Percentiles rank a stretch among this genome's conserved stretches.
These are phyloP conservation scores for Penicillium canariense DNA, from an alignment of 495 filamentous ascomycete species.

Conservation along the genomic window DNA sequence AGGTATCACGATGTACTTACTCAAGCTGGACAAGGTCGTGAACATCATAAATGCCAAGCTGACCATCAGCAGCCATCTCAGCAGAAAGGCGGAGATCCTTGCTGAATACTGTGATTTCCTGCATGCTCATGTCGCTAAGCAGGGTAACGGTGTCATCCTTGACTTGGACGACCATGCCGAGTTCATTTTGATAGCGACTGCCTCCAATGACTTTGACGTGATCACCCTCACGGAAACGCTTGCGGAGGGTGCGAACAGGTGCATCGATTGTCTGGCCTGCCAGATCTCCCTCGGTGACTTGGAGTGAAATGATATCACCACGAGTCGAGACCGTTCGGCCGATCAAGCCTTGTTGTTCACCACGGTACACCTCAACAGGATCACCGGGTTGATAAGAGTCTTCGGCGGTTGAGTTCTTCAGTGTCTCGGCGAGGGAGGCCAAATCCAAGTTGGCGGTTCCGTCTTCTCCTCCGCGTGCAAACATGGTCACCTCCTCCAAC, in stretches of 20 bases:
- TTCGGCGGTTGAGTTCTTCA: slow-evolving; percentile 73
- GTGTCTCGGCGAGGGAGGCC: slow-evolving; percentile 77
- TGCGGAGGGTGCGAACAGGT: slow-evolving; percentile 87
- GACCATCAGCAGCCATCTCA: slow-evolving; percentile 78
- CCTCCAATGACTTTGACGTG: slow-evolving; percentile 98
- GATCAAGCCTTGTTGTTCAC: slow-evolving; percentile 88
- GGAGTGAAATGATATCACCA: slow-evolving; percentile 85
- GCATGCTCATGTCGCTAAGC: slow-evolving; percentile 83
- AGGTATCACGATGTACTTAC: slow-evolving; percentile 38
- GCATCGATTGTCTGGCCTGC: slow-evolving; percentile 85
- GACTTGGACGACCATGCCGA: slow-evolving; percentile 95
- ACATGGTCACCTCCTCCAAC: slow-evolving; percentile 91
- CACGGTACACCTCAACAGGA: slow-evolving; percentile 90
- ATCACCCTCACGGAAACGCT: slow-evolving; percentile 89
- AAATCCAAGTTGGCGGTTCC: slow-evolving; percentile 93
- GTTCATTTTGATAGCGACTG: slow-evolving; percentile 87
- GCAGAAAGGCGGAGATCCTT: slow-evolving; percentile 91
- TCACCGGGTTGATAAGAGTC: slow-evolving; percentile 88
- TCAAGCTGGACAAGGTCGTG: slow-evolving; percentile 95
- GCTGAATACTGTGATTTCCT: slow-evolving; percentile 96
- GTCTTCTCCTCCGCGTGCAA: slow-evolving; percentile 83
- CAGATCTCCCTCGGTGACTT: slow-evolving; percentile 80
- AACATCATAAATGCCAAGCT: slow-evolving; percentile 81
- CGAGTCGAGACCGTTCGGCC: slow-evolving; percentile 86
- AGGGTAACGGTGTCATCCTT: slow-evolving; percentile 87